A percentile compares a stretch with the other conserved stretches of the same genome.
Evolutionary conservation across 768 basidiomycete genomes (phyloP).

Genomic region (Agaricus bisporus): DNA sequence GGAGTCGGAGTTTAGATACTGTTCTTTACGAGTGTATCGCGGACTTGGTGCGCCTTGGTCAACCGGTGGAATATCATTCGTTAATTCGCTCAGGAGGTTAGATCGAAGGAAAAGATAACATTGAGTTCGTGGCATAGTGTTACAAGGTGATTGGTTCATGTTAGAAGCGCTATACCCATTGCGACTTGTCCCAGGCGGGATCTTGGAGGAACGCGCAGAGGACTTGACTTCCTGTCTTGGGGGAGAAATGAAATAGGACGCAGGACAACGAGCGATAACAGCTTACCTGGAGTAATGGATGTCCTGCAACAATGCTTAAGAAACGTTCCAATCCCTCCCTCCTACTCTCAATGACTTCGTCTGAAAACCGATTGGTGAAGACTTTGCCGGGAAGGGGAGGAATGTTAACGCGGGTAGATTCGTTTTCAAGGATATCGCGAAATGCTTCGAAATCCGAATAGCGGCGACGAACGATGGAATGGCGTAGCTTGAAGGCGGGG

Average conservation of each 20-base stretch:
- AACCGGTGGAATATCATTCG: no score
- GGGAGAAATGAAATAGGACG: background rate
- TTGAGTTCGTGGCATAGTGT: no score
- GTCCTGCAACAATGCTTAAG: conserved; percentile 93
- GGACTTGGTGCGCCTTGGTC: no score
- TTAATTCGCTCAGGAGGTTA: no score
- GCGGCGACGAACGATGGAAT: conserved; percentile 80
- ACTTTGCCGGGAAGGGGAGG: conserved; percentile 96
- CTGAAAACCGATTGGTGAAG: conserved; percentile 96
- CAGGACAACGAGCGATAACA: no score
- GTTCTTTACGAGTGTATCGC: no score
- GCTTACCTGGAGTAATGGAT: conserved; percentile 88
- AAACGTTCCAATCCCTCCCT: conserved; percentile 94
- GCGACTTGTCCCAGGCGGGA: conserved; percentile 81
- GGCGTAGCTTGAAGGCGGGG: conserved; percentile 96
- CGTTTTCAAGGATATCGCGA: conserved; percentile 95
- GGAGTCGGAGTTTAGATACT: no score
- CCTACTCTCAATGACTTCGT: conserved; percentile 91
- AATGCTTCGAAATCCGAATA: conserved; percentile 97
- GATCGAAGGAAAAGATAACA: no score
- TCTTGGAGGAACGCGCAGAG: conserved; percentile 93
- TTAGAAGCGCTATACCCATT: conserved; percentile 61
- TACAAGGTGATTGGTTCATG: no score
- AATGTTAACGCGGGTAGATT: conserved; percentile 96
- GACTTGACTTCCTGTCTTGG: conserved; percentile 93